These are phyloP conservation scores for Penicillium maclennaniae DNA, from an alignment of 495 filamentous ascomycete genomes.

Conservation along the genomic window DNA sequence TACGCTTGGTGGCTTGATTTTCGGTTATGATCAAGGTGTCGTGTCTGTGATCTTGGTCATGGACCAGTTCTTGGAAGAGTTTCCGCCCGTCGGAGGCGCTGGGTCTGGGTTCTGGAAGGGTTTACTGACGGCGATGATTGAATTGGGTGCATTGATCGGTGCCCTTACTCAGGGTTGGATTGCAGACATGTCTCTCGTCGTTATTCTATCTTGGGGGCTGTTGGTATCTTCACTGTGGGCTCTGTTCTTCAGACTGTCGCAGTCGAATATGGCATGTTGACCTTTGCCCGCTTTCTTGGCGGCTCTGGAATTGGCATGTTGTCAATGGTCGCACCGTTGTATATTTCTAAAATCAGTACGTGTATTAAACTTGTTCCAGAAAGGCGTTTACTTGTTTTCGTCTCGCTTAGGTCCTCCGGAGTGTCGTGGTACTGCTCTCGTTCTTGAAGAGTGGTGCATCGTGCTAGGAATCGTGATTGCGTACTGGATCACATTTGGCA, in stretches of 20 bases:
- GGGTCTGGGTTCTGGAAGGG: slow-evolving; percentile 57
- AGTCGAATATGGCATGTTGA: slow-evolving; percentile 53
- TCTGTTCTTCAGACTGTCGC: slow-evolving; percentile 54
- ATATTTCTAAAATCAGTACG: slow-evolving; percentile 53
- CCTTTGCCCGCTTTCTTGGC: slow-evolving; percentile 57
- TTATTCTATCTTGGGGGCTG: slow-evolving; percentile 54
- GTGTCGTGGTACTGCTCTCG: slow-evolving; percentile 49
- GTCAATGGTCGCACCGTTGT: slow-evolving; percentile 51
- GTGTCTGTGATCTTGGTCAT: slow-evolving; percentile 56
- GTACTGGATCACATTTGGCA: slow-evolving; percentile 57
- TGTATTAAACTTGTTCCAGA: neutral
- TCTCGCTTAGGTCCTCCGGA: slow-evolving; percentile 44
- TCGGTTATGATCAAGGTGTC: slow-evolving; percentile 57
- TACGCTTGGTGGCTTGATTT: slow-evolving; percentile 53
- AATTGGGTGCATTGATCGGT: slow-evolving; percentile 53
- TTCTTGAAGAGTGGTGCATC: slow-evolving; percentile 53
- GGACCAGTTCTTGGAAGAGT: slow-evolving; percentile 52
- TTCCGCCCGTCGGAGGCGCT: slow-evolving; percentile 42
- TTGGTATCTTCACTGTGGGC: slow-evolving; percentile 52
- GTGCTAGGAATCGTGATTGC: slow-evolving; percentile 54
- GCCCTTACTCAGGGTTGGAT: slow-evolving; percentile 57
- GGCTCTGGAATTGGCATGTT: slow-evolving; percentile 59
- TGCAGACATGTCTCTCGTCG: slow-evolving; percentile 55
- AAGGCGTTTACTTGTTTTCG: neutral
- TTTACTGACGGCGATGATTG: slow-evolving; percentile 58